Evolutionary conservation across 345 rosid genomes (phyloP).

Genomic region (Diplotaxis tenuifolia): DNA sequence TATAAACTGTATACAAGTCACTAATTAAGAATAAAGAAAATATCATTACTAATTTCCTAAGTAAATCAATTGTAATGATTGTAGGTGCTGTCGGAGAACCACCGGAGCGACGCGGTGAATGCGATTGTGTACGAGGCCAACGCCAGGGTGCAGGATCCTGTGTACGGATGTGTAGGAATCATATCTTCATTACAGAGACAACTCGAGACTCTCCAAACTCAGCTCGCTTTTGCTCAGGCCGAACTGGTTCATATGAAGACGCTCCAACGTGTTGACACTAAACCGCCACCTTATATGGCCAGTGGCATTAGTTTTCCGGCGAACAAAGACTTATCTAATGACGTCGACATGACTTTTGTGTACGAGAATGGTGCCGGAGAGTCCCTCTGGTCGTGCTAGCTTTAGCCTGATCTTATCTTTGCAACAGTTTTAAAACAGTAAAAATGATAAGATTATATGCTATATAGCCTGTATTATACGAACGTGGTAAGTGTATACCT

Average conservation of each 20-base stretch:
- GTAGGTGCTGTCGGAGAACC: slow-evolving; percentile 66
- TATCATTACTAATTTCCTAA: background rate
- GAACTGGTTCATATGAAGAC: slow-evolving; percentile 62
- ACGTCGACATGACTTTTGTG: slow-evolving; percentile 21
- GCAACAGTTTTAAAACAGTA: background rate
- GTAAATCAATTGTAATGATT: background rate
- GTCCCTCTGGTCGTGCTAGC: slow-evolving; percentile 35
- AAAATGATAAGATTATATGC: background rate
- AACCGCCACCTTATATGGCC: slow-evolving; percentile 18
- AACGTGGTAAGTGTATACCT: background rate
- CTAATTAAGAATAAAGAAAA: background rate
- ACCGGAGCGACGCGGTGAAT: slow-evolving; percentile 86
- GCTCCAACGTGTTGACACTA: slow-evolving; percentile 30
- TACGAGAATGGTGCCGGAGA: slow-evolving; percentile 24
- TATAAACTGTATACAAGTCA: background rate
- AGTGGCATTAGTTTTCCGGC: slow-evolving; percentile 10
- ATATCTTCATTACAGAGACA: slow-evolving; percentile 77
- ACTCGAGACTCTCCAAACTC: slow-evolving; percentile 71
- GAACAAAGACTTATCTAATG: slow-evolving; percentile 20
- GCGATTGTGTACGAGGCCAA: slow-evolving; percentile 91
- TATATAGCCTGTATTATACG: background rate
- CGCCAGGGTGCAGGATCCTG: slow-evolving; percentile 85
- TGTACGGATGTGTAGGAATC: slow-evolving; percentile 88
- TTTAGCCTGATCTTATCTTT: background rate
- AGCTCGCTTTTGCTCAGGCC: slow-evolving; percentile 76